Evolutionary conservation across 768 basidiomycete genomes (phyloP), one percentile per base, ranked within the genome.

Genomic region (Collybiopsis luxurians): DNA sequence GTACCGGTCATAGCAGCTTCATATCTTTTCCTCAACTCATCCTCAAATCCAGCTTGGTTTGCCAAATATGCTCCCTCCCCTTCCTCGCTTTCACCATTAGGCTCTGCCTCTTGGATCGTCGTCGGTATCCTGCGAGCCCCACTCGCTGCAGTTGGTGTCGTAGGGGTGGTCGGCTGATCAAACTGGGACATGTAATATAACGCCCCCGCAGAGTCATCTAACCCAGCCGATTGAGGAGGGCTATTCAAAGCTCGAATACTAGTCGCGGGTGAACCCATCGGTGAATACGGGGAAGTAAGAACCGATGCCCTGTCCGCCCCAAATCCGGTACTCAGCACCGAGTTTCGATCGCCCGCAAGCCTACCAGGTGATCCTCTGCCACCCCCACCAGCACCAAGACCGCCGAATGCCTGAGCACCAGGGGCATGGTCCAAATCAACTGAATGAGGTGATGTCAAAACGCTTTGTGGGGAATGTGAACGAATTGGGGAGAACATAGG

Each of bases 181-280:
- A 79, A 68, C 60, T 88, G 80, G 58, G 83, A 82, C 82, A 90
- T 85, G 66, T 84, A 88, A 70, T 81, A 89, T 42, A 89, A 67
- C 12, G 86, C 85, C 24, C 84, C 83, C 11, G 83, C 83, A 64
- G 87, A 75, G 72, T 26, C 87, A 67, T 69, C 73, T 44, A 24
- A 11, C 3, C 26, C 17, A 31, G 10, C 34, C 39, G 55, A 21
- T 5, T 26, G 27, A 34, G 46, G 55, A 40, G 10, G 19, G n/a
- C n/a, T n/a, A 24, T 27, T 38, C 10, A 31, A 13, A 19, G 50
- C 11, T 42, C 15, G 26, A 15, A 30, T 19, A 48, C 24, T 26
- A 27, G 15, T 30, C 46, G 63, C 42, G 6, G 66, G 52, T 27
- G 65, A 59, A 15, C 45, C 55, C 4, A 57, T 52, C 28, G 65